Evolutionary conservation across 129 eudicot genomes (phyloP).

Genomic region (Flaveria bidentis): DNA sequence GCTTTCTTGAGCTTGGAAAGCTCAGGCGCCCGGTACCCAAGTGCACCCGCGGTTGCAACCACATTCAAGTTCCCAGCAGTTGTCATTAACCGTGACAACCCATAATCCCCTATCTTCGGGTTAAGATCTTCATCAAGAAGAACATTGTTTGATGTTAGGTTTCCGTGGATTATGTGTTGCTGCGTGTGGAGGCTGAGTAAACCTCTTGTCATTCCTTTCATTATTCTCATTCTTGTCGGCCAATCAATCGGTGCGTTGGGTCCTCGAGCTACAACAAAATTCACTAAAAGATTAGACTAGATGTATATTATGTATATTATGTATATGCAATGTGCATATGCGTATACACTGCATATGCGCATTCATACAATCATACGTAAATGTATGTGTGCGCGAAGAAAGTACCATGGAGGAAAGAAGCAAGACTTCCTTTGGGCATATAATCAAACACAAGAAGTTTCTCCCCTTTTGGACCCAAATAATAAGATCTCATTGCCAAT

Average conservation of each 20-base stretch:
- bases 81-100: constrained; percentile 80
- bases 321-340: not conserved
- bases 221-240: constrained; percentile 74
- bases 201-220: constrained; percentile 68
- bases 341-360: not conserved
- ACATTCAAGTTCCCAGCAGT: constrained; percentile 68
- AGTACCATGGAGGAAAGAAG: constrained; percentile 74
- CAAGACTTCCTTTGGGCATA: constrained; percentile 82
- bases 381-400: not conserved
- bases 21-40: constrained; percentile 89
- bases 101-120: constrained; percentile 69
- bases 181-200: constrained; percentile 66
- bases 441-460: constrained; percentile 88
- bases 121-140: constrained; percentile 62
- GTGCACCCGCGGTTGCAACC: constrained; percentile 78
- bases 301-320: not conserved
- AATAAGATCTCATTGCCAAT: constrained; percentile 76
- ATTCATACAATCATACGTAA: not conserved
- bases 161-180: constrained; percentile 70
- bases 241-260: constrained; percentile 65
- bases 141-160: constrained; percentile 81
- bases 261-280: constrained; percentile 65
- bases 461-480: constrained; percentile 90
- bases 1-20: constrained; percentile 90
- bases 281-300: not conserved